Evolutionary conservation across 495 filamentous ascomycete species (phyloP), one percentile per base, ranked within the genome.

Genomic region (Patellaria atrata): DNA sequence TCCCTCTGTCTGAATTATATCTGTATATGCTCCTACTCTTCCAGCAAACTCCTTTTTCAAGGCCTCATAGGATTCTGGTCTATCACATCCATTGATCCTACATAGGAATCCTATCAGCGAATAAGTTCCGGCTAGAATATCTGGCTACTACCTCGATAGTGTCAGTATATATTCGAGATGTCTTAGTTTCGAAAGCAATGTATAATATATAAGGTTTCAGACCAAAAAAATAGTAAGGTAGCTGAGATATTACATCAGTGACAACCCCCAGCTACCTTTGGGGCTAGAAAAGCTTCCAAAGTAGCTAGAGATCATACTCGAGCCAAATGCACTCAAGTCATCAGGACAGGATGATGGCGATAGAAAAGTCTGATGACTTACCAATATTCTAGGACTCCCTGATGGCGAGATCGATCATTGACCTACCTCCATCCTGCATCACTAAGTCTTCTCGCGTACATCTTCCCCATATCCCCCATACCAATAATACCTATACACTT

Each of bases 311-410:
- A 54, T 68, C 71, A 82, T 91, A 67, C 84, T 94, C 84, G 82
- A 94, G 85, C 85, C 85, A 94, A 94, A 94, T 94, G 85, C 85
- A 81, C 85, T 94, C 85, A 82, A 81, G 83, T 94, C 85, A 94
- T 93, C 85, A 87, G 85, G 44, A 39, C 26, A 30, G 31, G 45
- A 48, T 29, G 36, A 34, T 44, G 28, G 24, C 31, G 31, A 44
- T 32, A 35, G 43, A 38, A 27, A 33, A 46, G 37, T 43, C 45
- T 31, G 44, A 10, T 14, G 22, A 39, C 40, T 29, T 45, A 44
- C 40, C 28, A 36, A 14, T 14, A 15, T 15, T 15, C 1, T 56
- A 60, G 54, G 58, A 56, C 60, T 47, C 54, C 59, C 48, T 43
- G n/a, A n/a, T n/a, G n/a, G n/a, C n/a, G n/a, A n/a, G n/a, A n/a